Evolutionary conservation across 768 basidiomycete genomes (phyloP), one percentile per base, ranked within the genome.

Genomic region (Kwoniella botswanensis): DNA sequence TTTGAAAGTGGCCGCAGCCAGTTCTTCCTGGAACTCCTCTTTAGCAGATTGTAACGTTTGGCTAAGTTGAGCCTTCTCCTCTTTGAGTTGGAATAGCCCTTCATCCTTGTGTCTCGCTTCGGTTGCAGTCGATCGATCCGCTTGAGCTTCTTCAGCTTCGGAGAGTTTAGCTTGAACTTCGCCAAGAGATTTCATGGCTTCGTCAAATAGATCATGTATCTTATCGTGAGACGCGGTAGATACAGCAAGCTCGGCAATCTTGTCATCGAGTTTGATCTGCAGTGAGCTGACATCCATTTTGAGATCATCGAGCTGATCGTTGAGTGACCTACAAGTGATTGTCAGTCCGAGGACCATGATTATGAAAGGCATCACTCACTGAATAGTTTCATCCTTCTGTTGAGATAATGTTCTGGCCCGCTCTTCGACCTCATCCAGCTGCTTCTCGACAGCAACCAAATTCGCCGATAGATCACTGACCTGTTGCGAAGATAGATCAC

Each of bases 71-170:
- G 26, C 43, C 12, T 65, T 70, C 22, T 70, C 26, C 44, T 78
- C 70, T 50, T 76, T 55, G 10, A 73, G 52, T 18, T 74, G 68
- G 64, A 81, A 76, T 26, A 80, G 55, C 72, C 73, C 68, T 52
- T 73, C 77, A 29, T 81, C 77, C 13, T 74, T 62, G n/a, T 72
- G 67, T 43, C 74, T 57, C 0, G 80, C 72, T 63, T 80, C 78
- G 18, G 77, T 76, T 41, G 73, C 78, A 13, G 80, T 77, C 18
- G 82, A 81, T 67, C 78, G 75, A 58, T 82, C 76, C 17, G 78
- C 76, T 2, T 74, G 17, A 11, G 66, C 67, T 13, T 74, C 72
- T 57, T 79, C 68, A 4, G 75, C n/a, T 15, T 75, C 77, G 22
- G 60, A 56, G 10, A 80, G 18, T 26, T 59, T 72, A 6, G 63